Evolutionary conservation across 805 yeast species (phyloP).

Genomic region (Candida krabiensis): DNA sequence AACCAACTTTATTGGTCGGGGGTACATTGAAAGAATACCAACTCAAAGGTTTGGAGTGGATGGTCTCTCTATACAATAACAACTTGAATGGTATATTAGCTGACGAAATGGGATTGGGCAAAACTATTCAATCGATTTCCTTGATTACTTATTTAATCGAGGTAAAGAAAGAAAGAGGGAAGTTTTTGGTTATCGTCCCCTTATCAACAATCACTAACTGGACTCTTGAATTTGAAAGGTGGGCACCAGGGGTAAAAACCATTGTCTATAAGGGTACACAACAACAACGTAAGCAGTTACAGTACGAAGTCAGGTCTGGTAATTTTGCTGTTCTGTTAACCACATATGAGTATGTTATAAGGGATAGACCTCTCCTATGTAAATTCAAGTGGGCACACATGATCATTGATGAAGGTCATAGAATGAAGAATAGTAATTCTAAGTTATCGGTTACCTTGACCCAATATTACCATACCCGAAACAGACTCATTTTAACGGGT

Average conservation of each 20-base stretch:
- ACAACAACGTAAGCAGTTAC: constrained; percentile 64
- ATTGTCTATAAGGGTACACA: constrained; percentile 80
- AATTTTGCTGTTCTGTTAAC: constrained; percentile 76
- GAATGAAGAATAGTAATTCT: constrained; percentile 80
- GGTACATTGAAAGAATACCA: constrained; percentile 80
- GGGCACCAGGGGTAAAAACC: constrained; percentile 80
- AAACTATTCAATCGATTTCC: constrained; percentile 76
- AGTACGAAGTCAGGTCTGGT: constrained; percentile 61
- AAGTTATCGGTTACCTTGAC: constrained; percentile 72
- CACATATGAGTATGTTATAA: constrained; percentile 78
- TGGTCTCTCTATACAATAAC: constrained; percentile 62
- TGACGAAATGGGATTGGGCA: constrained; percentile 70
- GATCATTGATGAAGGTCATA: constrained; percentile 90
- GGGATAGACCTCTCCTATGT: constrained; percentile 68
- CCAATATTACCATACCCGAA: constrained; percentile 69
- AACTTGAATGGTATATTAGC: constrained; percentile 64
- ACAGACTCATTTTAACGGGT: constrained; percentile 81
- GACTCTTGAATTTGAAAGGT: constrained; percentile 82
- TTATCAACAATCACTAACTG: constrained; percentile 82
- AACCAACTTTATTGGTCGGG: constrained; percentile 71
- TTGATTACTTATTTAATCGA: constrained; percentile 70
- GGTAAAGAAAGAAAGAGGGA: constrained; percentile 61
- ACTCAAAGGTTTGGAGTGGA: constrained; percentile 64
- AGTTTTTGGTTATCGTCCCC: constrained; percentile 79
- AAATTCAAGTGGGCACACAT: constrained; percentile 79